phyloP scores from a whole-genome alignment of 495 filamentous ascomycete genomes.

The Penicillium dipodomyicola region DNA sequence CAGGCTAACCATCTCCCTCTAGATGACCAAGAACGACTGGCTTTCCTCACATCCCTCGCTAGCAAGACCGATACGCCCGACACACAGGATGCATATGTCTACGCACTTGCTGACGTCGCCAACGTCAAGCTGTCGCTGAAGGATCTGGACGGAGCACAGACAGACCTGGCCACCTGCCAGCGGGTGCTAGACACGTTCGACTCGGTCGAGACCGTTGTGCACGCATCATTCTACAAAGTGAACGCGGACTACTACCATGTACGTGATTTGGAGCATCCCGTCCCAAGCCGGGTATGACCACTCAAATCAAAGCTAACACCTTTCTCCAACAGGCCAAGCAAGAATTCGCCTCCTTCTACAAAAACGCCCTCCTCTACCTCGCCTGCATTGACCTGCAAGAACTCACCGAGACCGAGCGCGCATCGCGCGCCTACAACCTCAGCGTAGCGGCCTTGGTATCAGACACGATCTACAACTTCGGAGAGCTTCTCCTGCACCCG shows the following conservation, averaged over 20 bases:
- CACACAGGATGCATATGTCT: slow-evolving; percentile 95
- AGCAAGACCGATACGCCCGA: slow-evolving; percentile 87
- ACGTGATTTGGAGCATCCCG: slow-evolving; percentile 7
- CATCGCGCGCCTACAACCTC: slow-evolving; percentile 84
- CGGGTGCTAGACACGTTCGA: slow-evolving; percentile 87
- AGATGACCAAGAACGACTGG: slow-evolving; percentile 87
- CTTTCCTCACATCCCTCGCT: slow-evolving; percentile 79
- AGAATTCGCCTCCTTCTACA: slow-evolving; percentile 95
- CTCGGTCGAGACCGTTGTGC: slow-evolving; percentile 91
- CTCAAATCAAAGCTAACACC: slow-evolving; percentile 1
- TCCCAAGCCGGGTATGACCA: not conserved
- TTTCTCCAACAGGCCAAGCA: slow-evolving; percentile 59
- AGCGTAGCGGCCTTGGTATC: slow-evolving; percentile 88
- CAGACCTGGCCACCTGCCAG: slow-evolving; percentile 84
- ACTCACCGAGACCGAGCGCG: slow-evolving; percentile 68
- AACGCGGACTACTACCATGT: slow-evolving; percentile 94
- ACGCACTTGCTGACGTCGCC: slow-evolving; percentile 87
- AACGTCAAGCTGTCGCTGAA: slow-evolving; percentile 77
- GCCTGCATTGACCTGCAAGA: slow-evolving; percentile 86
- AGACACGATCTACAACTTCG: slow-evolving; percentile 97
- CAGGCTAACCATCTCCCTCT: slow-evolving; percentile 8
- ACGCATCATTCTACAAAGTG: slow-evolving; percentile 93
- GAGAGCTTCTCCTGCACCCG: slow-evolving; percentile 95
- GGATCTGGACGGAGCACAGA: slow-evolving; percentile 72
- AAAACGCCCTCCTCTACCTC: slow-evolving; percentile 95